Percentiles rank a stretch among this genome's conserved stretches.
These are phyloP conservation scores for Aspergillus sclerotiicarbonarius DNA, from an alignment of 495 filamentous ascomycete genomes.

Conservation along the genomic window DNA sequence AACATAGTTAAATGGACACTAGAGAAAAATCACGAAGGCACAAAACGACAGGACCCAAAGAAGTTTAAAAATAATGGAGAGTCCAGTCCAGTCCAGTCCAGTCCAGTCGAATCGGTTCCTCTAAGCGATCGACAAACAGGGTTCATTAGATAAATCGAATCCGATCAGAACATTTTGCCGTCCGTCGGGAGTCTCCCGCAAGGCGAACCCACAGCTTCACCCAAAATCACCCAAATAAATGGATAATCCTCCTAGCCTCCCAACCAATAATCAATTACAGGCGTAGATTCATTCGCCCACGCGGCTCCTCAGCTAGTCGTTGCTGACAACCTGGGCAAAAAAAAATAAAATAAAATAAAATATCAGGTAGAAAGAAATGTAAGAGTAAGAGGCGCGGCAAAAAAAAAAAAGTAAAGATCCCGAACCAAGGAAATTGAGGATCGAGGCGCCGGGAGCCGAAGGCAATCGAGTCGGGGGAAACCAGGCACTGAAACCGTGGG, in stretches of 20 bases:
- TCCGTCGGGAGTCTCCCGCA: too few relatives aligned
- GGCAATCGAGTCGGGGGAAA: conserved; percentile 3
- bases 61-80: neutral
- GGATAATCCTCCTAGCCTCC: too few relatives aligned
- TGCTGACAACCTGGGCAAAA: neutral
- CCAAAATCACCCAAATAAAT: too few relatives aligned
- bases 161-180: too few relatives aligned
- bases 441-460: neutral
- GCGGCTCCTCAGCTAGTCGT: too few relatives aligned
- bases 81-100: too few relatives aligned
- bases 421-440: conserved; percentile 4
- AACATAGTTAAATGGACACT: conserved; percentile 1
- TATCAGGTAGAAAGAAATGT: neutral
- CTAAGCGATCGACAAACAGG: too few relatives aligned
- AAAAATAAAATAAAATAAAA: neutral
- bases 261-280: too few relatives aligned
- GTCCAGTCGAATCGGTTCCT: too few relatives aligned
- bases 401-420: neutral
- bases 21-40: neutral
- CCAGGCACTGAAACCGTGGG: neutral
- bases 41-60: neutral
- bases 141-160: too few relatives aligned
- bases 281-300: too few relatives aligned
- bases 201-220: too few relatives aligned
- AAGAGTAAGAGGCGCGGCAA: neutral